Evolutionary conservation across 495 filamentous ascomycete genomes (phyloP), one percentile per base, ranked within the genome.

Genomic region (Aspergillus avenaceus): DNA sequence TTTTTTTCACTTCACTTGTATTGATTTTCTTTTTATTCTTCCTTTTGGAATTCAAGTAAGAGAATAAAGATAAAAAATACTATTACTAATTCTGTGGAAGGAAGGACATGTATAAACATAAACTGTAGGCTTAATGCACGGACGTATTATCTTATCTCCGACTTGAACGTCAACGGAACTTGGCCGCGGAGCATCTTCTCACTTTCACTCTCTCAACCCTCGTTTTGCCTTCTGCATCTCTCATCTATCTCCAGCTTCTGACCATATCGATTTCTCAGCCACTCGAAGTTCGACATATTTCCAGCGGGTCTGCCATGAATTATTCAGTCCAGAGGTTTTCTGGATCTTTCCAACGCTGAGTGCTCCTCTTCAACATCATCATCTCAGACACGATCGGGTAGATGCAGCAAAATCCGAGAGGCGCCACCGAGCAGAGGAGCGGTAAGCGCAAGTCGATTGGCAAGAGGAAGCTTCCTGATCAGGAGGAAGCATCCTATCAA

Each of bases 371-470:
- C 52, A 40, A 28, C 31, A 44, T 48, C 57, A 44, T 51, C 52
- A 25, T 41, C 50, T 60, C 58, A 64, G 65, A 64, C 58, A 54
- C 54, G 66, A 67, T 64, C 69, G 68, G 69, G 68, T 76, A 69
- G 69, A 76, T 76, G 73, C 71, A 68, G 67, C 67, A 69, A 59
- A 65, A 64, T 49, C 58, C 68, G 49, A 70, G 60, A 60, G 64
- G 59, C 63, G 61, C 69, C 56, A 65, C 63, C 64, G 71, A 73
- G 54, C 67, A 70, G 60, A 64, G 65, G 63, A 73, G 68, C 69
- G 70, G 71, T 65, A 76, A 76, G 66, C 71, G 71, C 62, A 72
- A 72, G 58, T 67, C 65, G 48, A 66, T 56, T 59, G 69, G 66
- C 57, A 78, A 76, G 56, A 73, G 72, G 55, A 77, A 74, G 65